phyloP scores from a whole-genome alignment of 345 rosid species.

The Eucalyptus curtisii region DNA sequence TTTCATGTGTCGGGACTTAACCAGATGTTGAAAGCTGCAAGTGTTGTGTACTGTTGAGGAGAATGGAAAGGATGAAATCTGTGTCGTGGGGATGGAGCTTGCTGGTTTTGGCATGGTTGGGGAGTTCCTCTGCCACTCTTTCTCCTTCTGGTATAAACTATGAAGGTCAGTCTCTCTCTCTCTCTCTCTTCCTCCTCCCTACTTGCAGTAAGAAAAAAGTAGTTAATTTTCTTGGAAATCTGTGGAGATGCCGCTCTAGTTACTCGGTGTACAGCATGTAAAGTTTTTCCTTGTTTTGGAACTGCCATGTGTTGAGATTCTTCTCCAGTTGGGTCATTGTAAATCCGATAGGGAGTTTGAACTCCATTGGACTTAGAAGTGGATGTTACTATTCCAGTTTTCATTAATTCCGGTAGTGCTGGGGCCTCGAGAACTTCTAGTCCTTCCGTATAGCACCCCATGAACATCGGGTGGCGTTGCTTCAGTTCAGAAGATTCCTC shows the following conservation, averaged over 20 bases:
- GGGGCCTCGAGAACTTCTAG: not conserved
- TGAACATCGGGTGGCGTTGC: not conserved
- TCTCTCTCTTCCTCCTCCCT: not conserved
- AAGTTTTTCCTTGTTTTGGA: not conserved
- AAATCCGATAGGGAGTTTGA: not conserved
- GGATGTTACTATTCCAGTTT: not conserved
- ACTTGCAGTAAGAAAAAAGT: not conserved
- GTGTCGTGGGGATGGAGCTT: not conserved
- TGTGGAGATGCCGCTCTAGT: not conserved
- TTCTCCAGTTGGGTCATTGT: not conserved
- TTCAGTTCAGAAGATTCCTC: not conserved
- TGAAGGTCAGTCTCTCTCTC: slow-evolving; percentile 15
- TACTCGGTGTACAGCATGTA: not conserved
- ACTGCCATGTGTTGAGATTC: not conserved
- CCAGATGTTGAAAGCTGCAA: not conserved
- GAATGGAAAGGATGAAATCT: not conserved
- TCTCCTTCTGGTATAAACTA: slow-evolving; percentile 29
- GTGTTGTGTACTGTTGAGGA: not conserved
- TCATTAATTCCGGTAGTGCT: not conserved
- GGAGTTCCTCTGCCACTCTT: slow-evolving; percentile 16
- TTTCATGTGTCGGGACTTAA: not conserved
- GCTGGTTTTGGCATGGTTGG: slow-evolving; percentile 13
- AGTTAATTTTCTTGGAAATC: not conserved
- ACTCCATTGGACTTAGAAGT: not conserved
- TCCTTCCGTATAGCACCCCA: not conserved